Evolutionary conservation across 2,329 filamentous ascomycete genomes (phyloP), one percentile per base, ranked within the genome.

Genomic region (Colletotrichum sp.): DNA sequence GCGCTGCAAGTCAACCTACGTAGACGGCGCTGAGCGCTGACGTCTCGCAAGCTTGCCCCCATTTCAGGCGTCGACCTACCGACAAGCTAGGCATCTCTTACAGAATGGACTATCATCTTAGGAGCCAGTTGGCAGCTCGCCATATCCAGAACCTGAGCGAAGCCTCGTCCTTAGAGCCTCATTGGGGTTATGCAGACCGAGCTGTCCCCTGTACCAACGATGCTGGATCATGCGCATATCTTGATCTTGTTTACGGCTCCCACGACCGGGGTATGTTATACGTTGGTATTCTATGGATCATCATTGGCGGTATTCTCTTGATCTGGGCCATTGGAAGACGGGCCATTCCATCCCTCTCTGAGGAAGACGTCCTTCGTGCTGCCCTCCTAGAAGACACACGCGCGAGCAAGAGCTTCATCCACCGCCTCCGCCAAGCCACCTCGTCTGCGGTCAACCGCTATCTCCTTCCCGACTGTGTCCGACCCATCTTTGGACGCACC

Each of bases 401-500:
- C 8, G 49, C 55, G 16, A 66, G 68, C 63, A 64, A 71, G 72
- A 65, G 66, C 73, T 24, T 59, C 65, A 36, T 78, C 24, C 80
- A 77, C 55, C 81, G 84, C 39, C 65, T 87, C 10, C 80, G 81
- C 13, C 82, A 81, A 49, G 83, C 90, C 5, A 72, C 88, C 21
- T 78, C 74, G 10, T 60, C 76, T 9, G 39, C 62, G n/a, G 44
- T 71, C 26, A 78, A 77, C 59, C 87, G 85, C 32, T 88, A 90
- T 79, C 86, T 96, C 6, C 89, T 95, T 3, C 91, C 91, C 0
- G 93, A 95, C 79, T 87, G 89, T 4, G 83, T 89, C 5, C 85
- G 88, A n/a, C 79, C 83, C n/a, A 79, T 95, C 67, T 95, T 96
- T 78, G 93, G 94, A 32, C 88, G 91, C 75, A 92, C 92, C 3